Evolutionary conservation across 2,329 filamentous ascomycete species (phyloP).

Genomic region (Diaporthe vaccinii): DNA sequence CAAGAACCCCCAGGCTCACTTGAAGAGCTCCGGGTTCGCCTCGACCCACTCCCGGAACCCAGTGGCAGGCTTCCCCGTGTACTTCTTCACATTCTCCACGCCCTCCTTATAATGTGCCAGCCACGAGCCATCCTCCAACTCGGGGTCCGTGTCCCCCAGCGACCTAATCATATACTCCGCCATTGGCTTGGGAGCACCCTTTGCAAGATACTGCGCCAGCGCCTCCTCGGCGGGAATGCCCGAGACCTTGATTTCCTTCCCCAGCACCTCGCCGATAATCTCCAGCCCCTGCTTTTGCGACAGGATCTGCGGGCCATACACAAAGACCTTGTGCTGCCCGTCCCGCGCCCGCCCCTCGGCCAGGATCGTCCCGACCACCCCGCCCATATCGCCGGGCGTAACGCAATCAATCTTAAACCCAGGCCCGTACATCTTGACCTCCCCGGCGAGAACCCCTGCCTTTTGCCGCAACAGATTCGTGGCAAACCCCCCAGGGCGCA

Average conservation of each 20-base stretch:
- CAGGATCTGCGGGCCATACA: slow-evolving; percentile 54
- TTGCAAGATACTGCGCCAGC: slow-evolving; percentile 5
- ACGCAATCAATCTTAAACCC: slow-evolving; percentile 55
- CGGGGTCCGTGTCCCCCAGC: slow-evolving; percentile 11
- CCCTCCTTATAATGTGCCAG: slow-evolving; percentile 32
- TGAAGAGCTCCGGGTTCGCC: slow-evolving; percentile 41
- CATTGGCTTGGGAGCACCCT: slow-evolving; percentile 12
- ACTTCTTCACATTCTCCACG: slow-evolving; percentile 34
- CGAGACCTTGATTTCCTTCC: slow-evolving; percentile 46
- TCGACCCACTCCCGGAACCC: slow-evolving; percentile 36
- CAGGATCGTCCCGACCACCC: slow-evolving; percentile 56
- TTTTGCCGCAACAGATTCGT: slow-evolving; percentile 55
- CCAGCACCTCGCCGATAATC: slow-evolving; percentile 49
- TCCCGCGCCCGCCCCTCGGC: slow-evolving; percentile 48
- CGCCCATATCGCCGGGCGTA: slow-evolving; percentile 60
- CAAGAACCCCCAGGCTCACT: slow-evolving; percentile 35
- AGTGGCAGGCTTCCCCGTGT: slow-evolving; percentile 27
- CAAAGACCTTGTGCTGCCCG: slow-evolving; percentile 49
- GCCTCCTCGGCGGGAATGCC: slow-evolving; percentile 31
- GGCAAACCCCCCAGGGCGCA: slow-evolving; percentile 59
- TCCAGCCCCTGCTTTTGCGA: slow-evolving; percentile 48
- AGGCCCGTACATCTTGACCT: slow-evolving; percentile 51
- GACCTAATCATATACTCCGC: slow-evolving; percentile 22
- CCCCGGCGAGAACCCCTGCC: slow-evolving; percentile 47
- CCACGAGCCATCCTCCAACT: slow-evolving; percentile 21